phyloP scores from a whole-genome alignment of 306 rosid species.

The Luffa acutangula region DNA sequence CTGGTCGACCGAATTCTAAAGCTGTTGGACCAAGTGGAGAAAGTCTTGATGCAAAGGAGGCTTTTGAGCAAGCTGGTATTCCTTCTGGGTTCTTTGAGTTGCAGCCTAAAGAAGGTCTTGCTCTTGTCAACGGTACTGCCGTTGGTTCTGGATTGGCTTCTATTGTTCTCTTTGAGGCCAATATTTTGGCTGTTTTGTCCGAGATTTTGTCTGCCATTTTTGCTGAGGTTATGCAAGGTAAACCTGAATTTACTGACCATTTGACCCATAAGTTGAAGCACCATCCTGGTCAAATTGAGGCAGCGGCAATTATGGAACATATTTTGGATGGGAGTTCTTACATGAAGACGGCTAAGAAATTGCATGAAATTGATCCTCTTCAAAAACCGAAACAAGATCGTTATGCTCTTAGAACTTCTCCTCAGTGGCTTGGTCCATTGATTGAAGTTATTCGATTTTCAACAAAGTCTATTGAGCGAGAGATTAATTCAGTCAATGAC shows the following conservation, averaged over 20 bases:
- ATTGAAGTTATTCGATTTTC: constrained; percentile 81
- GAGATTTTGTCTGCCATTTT: constrained; percentile 71
- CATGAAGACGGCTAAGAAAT: constrained; percentile 50
- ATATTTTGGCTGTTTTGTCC: constrained; percentile 45
- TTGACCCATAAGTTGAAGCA: constrained; percentile 83
- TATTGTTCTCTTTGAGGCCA: constrained; percentile 71
- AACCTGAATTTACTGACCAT: constrained; percentile 87
- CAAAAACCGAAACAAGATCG: constrained; percentile 86
- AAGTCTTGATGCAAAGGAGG: constrained; percentile 42
- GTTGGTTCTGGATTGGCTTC: constrained; percentile 91
- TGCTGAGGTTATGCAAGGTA: constrained; percentile 83
- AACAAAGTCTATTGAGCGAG: constrained; percentile 78
- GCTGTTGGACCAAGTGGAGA: constrained; percentile 61
- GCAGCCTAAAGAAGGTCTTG: constrained; percentile 91
- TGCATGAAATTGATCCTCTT: constrained; percentile 72
- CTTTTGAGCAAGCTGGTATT: constrained; percentile 44
- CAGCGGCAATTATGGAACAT: constrained; percentile 95
- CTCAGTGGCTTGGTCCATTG: constrained; percentile 90
- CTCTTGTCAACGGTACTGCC: constrained; percentile 87
- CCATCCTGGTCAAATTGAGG: constrained; percentile 93
- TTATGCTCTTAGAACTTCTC: constrained; percentile 81
- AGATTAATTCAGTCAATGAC: constrained; percentile 82
- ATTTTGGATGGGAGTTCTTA: constrained; percentile 78
- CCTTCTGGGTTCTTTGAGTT: constrained; percentile 61
- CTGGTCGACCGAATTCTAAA: constrained; percentile 68